A percentile compares a stretch with the other conserved stretches of the same genome.
Evolutionary conservation across 305 asterid genomes (phyloP).

Genomic region (Galium porrigens): DNA sequence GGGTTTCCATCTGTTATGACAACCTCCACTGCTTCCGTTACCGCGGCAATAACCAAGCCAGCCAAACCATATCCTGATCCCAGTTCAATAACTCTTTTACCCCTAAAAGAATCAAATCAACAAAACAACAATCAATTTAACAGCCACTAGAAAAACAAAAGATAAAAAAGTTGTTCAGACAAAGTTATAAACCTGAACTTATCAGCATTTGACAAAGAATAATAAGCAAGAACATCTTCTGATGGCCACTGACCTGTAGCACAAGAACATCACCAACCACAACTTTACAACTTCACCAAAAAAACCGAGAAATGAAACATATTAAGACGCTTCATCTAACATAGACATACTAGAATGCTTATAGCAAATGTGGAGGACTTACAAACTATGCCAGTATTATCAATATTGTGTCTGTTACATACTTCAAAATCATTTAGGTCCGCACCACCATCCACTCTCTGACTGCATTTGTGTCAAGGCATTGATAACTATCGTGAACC

Average conservation of each 20-base stretch:
- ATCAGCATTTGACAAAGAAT: slow-evolving; percentile 42
- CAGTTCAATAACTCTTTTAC: slow-evolving; percentile 66
- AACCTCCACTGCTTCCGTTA: slow-evolving; percentile 61
- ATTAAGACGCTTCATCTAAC: neutral
- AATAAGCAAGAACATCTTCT: slow-evolving; percentile 77
- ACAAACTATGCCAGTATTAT: slow-evolving; percentile 86
- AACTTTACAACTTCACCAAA: neutral
- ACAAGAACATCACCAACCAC: slow-evolving; percentile 13
- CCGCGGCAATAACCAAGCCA: slow-evolving; percentile 65
- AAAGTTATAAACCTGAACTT: slow-evolving; percentile 22
- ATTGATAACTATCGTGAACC: slow-evolving; percentile 18
- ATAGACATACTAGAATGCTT: neutral
- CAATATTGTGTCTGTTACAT: slow-evolving; percentile 56
- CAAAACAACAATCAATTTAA: neutral
- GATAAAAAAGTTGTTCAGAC: neutral
- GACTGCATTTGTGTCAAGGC: slow-evolving; percentile 39
- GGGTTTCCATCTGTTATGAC: slow-evolving; percentile 86
- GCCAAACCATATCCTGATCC: slow-evolving; percentile 93
- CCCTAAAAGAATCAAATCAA: slow-evolving; percentile 27
- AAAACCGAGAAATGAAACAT: neutral
- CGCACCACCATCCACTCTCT: slow-evolving; percentile 53
- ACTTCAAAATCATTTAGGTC: slow-evolving; percentile 60
- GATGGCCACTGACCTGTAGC: slow-evolving; percentile 86
- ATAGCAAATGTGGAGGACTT: slow-evolving; percentile 23
- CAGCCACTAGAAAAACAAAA: neutral